A percentile compares a stretch with the other conserved stretches of the same genome.
Conservation (phyloP, 2,329 filamentous ascomycete genomes). For the Tolypocladium ophioglossoides region DNA sequence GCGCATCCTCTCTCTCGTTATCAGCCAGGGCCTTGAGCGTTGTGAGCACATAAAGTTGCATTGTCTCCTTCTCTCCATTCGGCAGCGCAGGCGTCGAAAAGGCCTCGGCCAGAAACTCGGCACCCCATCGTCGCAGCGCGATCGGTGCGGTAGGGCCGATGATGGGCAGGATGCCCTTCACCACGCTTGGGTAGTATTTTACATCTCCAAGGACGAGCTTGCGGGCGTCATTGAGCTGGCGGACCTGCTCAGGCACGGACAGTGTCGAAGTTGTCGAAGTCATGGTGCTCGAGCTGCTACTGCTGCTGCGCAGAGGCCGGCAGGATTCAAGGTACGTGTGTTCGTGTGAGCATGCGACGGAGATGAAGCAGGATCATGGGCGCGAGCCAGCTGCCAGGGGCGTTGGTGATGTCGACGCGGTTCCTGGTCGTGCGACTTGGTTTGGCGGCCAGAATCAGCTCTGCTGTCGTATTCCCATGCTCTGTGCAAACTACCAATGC, state of each 20-base stretch:
- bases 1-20: conserved; percentile 62
- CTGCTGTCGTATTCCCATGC: conserved; percentile 14
- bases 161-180: conserved; percentile 87
- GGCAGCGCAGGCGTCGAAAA: conserved; percentile 85
- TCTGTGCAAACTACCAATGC: conserved; percentile 8
- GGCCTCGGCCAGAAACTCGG: conserved; percentile 90
- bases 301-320: conserved; percentile 1
- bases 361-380: conserved; percentile 4
- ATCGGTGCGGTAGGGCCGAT: conserved; percentile 64
- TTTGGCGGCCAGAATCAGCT: conserved; percentile 13
- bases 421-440: conserved; percentile 18
- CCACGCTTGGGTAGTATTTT: conserved; percentile 81
- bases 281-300: conserved; percentile 28
- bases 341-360: not conserved
- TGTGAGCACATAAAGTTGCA: conserved; percentile 68
- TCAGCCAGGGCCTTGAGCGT: conserved; percentile 62
- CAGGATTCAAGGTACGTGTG: not conserved
- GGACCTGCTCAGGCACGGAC: conserved; percentile 64
- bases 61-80: conserved; percentile 66
- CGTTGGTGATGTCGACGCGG: conserved; percentile 5
- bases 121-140: conserved; percentile 88
- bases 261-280: conserved; percentile 31
- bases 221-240: conserved; percentile 82
- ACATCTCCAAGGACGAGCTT: conserved; percentile 81
- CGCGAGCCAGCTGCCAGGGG: conserved; percentile 3